Evolutionary conservation across 2,329 filamentous ascomycete species (phyloP), one percentile per base, ranked within the genome.

Genomic region (Cercospora beticola): DNA sequence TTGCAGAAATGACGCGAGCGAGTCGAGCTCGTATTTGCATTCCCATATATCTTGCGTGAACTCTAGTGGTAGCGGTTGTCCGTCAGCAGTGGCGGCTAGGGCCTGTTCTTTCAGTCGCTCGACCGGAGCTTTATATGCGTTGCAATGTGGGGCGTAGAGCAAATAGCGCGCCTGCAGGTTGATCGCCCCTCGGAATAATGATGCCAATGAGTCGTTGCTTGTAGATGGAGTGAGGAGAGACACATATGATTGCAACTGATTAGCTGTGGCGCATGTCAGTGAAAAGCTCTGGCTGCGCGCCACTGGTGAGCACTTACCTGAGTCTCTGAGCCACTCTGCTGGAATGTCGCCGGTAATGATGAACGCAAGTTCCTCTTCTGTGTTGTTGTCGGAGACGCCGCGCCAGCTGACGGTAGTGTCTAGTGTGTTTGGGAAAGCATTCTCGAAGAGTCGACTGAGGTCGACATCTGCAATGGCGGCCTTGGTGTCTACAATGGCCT

Each of bases 341-440:
- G 85, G 83, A 75, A 87, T 87, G 72, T 87, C 85, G 61, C 86
- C 86, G 0, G 85, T 87, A 66, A 88, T 87, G 70, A 87, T 74
- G 72, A 87, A 87, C 4, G 86, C 85, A 68, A 90, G 80, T 78
- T 92, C 90, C 77, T 92, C 89, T 72, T 87, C 84, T 68, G 58
- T 57, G 30, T 70, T 67, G 56, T 64, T 59, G 30, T 82, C 83
- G 64, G 82, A 81, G 70, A 90, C 88, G 7, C 90, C 90, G 78
- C 97, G 93, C 86, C 94, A 97, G 75, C 91, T 89, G 71, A 97
- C 87, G 0, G 93, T 97, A 0, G 93, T 97, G 76, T 97, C 93
- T 3, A 95, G 87, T 0, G 92, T 94, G 70, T 94, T 97, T 2
- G 94, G 68, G 23, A 62, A 70, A 4, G 68, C 83, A 77, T 93